A percentile compares a stretch with the other conserved stretches of the same genome.
Evolutionary conservation across 805 yeast genomes (phyloP).

Genomic region (Suhomyces faveliae): DNA sequence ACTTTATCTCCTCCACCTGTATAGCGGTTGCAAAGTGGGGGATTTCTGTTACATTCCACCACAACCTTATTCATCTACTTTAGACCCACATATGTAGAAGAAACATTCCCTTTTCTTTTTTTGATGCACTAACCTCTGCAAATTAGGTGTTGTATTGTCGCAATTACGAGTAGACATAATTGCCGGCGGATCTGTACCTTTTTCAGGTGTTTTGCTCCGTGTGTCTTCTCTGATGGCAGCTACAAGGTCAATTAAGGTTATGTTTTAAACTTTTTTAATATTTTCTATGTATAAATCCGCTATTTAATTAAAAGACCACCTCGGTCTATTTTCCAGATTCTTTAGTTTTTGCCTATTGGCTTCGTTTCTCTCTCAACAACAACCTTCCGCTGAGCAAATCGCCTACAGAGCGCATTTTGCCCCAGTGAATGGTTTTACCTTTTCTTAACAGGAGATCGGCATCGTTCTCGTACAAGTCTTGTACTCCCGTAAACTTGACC

Average conservation of each 20-base stretch:
- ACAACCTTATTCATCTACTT: background rate
- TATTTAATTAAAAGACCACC: no score
- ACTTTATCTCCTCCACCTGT: background rate
- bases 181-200: background rate
- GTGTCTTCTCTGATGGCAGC: no score
- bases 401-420: slow-evolving; percentile 52
- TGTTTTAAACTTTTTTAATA: background rate
- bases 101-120: background rate
- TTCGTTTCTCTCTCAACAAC: slow-evolving; percentile 28
- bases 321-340: no score
- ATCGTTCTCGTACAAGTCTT: slow-evolving; percentile 55
- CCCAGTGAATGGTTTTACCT: slow-evolving; percentile 71
- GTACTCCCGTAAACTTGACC: slow-evolving; percentile 56
- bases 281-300: background rate
- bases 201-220: background rate
- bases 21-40: background rate
- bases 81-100: background rate
- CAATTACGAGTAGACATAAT: background rate
- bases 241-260: background rate
- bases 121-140: background rate
- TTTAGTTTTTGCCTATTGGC: background rate
- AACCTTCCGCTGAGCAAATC: slow-evolving; percentile 74
- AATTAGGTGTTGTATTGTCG: background rate
- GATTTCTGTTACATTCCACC: background rate
- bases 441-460: slow-evolving; percentile 64